Evolutionary conservation across 2,329 filamentous ascomycete genomes (phyloP).

Genomic region (Westerdykella sp.): DNA sequence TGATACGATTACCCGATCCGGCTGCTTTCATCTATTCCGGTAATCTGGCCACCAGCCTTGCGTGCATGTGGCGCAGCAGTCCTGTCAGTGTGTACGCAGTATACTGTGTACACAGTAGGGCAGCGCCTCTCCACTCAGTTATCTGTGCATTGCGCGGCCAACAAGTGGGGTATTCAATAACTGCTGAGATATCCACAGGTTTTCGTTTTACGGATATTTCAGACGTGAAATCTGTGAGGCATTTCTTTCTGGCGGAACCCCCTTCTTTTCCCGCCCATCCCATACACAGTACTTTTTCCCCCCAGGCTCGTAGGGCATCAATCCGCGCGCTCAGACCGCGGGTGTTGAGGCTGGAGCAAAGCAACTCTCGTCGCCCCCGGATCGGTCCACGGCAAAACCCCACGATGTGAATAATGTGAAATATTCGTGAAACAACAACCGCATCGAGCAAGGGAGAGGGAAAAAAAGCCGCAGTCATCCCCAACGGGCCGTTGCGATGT

Average conservation of each 20-base stretch:
- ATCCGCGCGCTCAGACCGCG: background rate
- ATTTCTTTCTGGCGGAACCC: background rate
- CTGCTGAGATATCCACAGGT: background rate
- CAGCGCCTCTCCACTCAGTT: background rate
- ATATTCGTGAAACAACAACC: background rate
- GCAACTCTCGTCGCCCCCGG: background rate
- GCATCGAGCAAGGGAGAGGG: background rate
- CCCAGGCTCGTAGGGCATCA: background rate
- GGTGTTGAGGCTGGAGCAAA: background rate
- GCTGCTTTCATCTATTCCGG: background rate
- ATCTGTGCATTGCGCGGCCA: background rate
- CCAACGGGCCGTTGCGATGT: slow-evolving; percentile 21
- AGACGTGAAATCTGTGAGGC: background rate
- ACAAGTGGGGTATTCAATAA: background rate
- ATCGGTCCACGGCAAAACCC: background rate
- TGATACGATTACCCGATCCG: background rate
- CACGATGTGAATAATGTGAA: slow-evolving; percentile 1
- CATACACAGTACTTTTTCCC: background rate
- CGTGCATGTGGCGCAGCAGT: background rate
- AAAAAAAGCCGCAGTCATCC: slow-evolving; percentile 17
- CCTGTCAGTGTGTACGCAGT: no score
- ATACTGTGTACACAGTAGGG: background rate
- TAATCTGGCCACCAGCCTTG: background rate
- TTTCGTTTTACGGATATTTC: background rate
- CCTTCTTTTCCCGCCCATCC: background rate